Conservation (phyloP, 169 alveolate genomes). For the Plasmodium blacklocki region DNA sequence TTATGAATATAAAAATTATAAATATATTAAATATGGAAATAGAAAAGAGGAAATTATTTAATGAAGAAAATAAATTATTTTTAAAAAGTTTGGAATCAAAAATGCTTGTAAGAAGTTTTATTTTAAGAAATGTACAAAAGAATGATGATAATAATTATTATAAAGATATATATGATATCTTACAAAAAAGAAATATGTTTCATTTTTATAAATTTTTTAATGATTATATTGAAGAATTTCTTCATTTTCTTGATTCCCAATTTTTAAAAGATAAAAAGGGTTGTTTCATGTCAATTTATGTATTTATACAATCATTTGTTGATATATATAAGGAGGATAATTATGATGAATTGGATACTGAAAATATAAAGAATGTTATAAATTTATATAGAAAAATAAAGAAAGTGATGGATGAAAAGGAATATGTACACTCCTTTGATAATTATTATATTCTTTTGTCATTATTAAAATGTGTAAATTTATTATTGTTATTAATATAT, state of each 20-base stretch:
- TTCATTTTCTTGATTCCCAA: constrained; percentile 25
- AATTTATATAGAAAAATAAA: constrained; percentile 20
- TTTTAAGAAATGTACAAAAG: constrained; percentile 20
- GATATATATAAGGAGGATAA: constrained; percentile 41
- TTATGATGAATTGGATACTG: constrained; percentile 45
- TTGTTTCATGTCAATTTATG: constrained; percentile 18
- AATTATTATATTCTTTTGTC: constrained; percentile 28
- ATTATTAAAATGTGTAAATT: constrained; percentile 34
- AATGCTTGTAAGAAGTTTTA: constrained; percentile 48
- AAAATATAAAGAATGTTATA: constrained; percentile 31
- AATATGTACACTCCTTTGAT: not conserved
- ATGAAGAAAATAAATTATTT: constrained; percentile 37
- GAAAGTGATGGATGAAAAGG: constrained; percentile 12
- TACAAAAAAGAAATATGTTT: constrained; percentile 41
- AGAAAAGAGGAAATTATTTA: constrained; percentile 13
- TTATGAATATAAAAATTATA: constrained; percentile 14
- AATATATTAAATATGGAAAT: constrained; percentile 5
- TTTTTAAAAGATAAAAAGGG: constrained; percentile 60
- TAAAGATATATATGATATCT: constrained; percentile 51
- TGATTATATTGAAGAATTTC: constrained; percentile 60
- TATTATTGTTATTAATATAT: constrained; percentile 25
- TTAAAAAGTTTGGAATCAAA: constrained; percentile 50
- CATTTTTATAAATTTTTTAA: constrained; percentile 72
- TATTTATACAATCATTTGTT: constrained; percentile 38
- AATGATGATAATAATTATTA: constrained; percentile 59